Base-by-base conservation (phyloP, 108 stramenopile species). In the Seminavis robusta region DNA sequence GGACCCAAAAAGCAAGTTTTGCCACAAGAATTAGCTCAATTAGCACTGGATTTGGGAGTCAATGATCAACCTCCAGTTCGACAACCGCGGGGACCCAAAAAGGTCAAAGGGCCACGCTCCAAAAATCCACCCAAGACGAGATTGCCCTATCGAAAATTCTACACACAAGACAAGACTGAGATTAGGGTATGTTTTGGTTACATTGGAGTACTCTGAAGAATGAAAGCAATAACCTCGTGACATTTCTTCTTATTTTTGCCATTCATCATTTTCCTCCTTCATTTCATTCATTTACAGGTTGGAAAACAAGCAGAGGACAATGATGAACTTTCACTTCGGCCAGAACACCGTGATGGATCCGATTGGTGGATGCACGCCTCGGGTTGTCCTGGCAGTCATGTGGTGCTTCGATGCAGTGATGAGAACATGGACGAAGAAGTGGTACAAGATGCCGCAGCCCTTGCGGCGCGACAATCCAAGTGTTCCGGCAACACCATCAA, bases 281-380 rank as follows among this genome's bases (percentile, higher is more conserved):
- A n/a, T n/a, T n/a, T n/a, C n/a, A n/a, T n/a, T n/a, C n/a, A n/a
- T n/a, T n/a, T n/a, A n/a, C n/a, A n/a, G n/a, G 93, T 95, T 30
- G 94, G 94, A 19, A 88, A 88, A 33, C 71, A 79, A 52, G 90
- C 94, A 33, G 72, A 83, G 26, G 90, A 95, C 65, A 95, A 95
- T 63, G 94, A 95, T 51, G 70, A 71, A 55, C 67, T 95, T 8
- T 81, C 90, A 1, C 41, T 69, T 28, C 75, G 75, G 23, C 83
- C 84, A 9, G 48, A 89, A 66, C 85, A 90, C 50, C 71, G 94
- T 30, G 81, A 88, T 56, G 77, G 69, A 1, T 37, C 83, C 23
- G 83, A 95, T 56, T 92, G 89, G 89, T 95, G 94, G 94, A 86
- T 90, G 73, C 94, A 90, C 39, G 88, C 82, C 26, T 76, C 94